Base-by-base conservation (phyloP, 805 yeast species). In the Candida golubevii region DNA sequence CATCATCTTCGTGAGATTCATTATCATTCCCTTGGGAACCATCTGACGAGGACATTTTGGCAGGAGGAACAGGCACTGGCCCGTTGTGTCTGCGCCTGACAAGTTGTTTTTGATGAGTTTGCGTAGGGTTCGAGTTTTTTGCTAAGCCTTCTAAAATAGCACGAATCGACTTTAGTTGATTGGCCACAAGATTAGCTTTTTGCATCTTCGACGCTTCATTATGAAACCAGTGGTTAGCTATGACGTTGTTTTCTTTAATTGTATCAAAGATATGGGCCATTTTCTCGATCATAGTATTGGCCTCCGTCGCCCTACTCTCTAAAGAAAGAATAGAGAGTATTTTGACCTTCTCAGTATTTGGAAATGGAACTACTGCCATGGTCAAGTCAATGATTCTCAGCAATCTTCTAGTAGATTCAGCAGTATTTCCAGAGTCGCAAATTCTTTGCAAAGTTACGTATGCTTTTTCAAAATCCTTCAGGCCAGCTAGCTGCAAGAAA, bases 111-210 rank as follows among this genome's bases (percentile, higher is more conserved):
- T 43, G 46, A 15, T 38, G 35, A 8, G 42, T n/a, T 2, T 48
- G 38, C 3, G 26, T 18, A 2, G 52, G 36, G 13, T 42, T 39
- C 11, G 46, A 51, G 11, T 31, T 35, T 27, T 62, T 59, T 33
- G 74, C 68, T 54, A 78, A 62, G 9, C 74, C 69, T 44, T 77
- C 82, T 45, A 79, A 63, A 13, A 76, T 70, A 31, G 67, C 51
- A 42, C 80, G 67, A 38, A 79, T 71, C 2, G 81, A 70, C 49
- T 74, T 75, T 49, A 79, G 59, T 49, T 79, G 84, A 49, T 68
- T 75, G 8, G 82, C 78, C 33, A 79, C 78, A 27, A 79, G 70
- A 47, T 63, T 73, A 2, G 82, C 78, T 48, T 74, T 78, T 52
- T 79, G 82, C 27, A 68, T 54, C 43, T 74, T 72, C 1, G 79